These are phyloP conservation scores for Haematococcus lacustris DNA, from an alignment of 139 green algal genomes.

Conservation along the genomic window DNA sequence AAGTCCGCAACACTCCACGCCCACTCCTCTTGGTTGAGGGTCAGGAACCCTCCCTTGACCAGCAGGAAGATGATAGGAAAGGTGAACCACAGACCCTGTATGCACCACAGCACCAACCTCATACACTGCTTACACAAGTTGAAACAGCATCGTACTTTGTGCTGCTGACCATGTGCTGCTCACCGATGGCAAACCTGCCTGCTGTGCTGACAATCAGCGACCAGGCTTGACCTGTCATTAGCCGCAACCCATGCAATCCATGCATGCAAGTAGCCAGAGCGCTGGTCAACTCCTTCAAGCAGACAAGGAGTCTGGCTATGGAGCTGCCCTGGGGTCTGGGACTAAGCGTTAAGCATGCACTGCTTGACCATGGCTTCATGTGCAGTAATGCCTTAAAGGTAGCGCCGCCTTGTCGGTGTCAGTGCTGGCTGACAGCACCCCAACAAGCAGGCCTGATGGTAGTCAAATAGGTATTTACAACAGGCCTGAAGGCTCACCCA, in stretches of 20 bases:
- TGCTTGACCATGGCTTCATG: too few species aligned
- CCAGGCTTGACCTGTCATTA: too few species aligned
- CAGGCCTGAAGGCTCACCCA: neutral
- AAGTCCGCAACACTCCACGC: conserved; percentile 20
- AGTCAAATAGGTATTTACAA: neutral
- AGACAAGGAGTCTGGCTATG: neutral
- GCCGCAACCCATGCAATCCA: too few species aligned
- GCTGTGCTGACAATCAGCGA: neutral
- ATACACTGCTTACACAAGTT: neutral
- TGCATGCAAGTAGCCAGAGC: neutral
- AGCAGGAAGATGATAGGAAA: conserved; percentile 27
- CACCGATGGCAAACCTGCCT: neutral
- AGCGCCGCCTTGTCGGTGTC: too few species aligned
- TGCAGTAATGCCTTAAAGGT: too few species aligned
- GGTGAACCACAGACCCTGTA: conserved; percentile 32
- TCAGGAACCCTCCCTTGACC: conserved; percentile 10
- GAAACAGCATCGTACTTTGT: neutral
- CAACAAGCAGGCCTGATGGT: neutral
- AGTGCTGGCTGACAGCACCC: neutral
- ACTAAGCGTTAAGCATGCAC: too few species aligned
- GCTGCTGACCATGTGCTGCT: neutral
- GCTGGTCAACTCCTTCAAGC: neutral
- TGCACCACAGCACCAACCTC: neutral
- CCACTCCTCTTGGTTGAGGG: conserved; percentile 20
- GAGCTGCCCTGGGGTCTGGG: too few species aligned